phyloP scores from a whole-genome alignment of 345 rosid genomes.

The Salix koriyanagi region DNA sequence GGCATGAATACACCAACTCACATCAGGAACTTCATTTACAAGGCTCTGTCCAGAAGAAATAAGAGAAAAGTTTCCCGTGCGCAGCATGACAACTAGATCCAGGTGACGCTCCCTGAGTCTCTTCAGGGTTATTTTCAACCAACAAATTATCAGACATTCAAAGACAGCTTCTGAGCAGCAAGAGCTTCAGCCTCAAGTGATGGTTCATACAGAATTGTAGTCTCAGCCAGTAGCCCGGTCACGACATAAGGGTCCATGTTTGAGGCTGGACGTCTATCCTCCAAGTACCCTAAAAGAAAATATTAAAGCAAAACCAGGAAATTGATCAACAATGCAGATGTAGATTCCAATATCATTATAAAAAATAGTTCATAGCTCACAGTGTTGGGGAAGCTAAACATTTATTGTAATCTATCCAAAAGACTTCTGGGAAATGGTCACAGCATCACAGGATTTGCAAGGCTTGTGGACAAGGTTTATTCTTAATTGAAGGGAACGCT shows the following conservation, averaged over 20 bases:
- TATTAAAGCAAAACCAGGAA: background rate
- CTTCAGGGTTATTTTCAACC: conserved; percentile 13
- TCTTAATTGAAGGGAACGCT: background rate
- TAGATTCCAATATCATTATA: background rate
- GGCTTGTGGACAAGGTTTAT: background rate
- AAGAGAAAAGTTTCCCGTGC: background rate
- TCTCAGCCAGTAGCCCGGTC: conserved; percentile 67
- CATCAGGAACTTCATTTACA: conserved; percentile 37
- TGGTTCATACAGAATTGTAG: conserved; percentile 77
- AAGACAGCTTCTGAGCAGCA: conserved; percentile 71
- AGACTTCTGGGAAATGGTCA: background rate
- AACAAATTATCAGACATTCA: conserved; percentile 47
- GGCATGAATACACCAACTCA: conserved; percentile 3
- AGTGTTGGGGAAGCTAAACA: background rate
- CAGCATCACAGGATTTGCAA: background rate
- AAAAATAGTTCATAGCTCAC: too few relatives aligned
- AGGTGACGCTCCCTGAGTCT: conserved; percentile 4
- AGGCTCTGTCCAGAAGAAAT: conserved; percentile 12
- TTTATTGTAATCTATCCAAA: background rate
- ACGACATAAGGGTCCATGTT: conserved; percentile 91
- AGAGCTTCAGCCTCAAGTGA: conserved; percentile 78
- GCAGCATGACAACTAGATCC: conserved; percentile 9
- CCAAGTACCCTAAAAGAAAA: conserved; percentile 63
- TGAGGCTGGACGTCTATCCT: conserved; percentile 88
- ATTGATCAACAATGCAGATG: conserved; percentile 9